These are phyloP conservation scores for Powellomyces hirtus DNA, from an alignment of 192 early-diverging fungal genomes.

Conservation along the genomic window DNA sequence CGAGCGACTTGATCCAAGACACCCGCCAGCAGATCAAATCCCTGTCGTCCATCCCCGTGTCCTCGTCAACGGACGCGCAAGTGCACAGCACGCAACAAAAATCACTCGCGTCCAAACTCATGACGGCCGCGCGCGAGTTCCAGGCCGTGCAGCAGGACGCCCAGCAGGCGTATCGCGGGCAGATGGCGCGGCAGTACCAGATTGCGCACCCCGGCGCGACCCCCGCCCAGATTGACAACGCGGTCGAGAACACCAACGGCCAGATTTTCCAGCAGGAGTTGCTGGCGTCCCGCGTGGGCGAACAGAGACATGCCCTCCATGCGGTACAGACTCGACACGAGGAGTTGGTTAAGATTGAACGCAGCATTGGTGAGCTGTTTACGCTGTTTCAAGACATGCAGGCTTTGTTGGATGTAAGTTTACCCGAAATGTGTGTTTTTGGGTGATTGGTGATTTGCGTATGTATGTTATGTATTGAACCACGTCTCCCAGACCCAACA, in stretches of 20 bases:
- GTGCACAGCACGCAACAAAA: constrained; percentile 34
- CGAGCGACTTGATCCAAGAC: constrained; percentile 19
- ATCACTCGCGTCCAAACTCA: constrained; percentile 40
- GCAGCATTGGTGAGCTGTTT: constrained; percentile 55
- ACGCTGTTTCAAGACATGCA: constrained; percentile 68
- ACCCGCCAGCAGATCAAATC: constrained; percentile 26
- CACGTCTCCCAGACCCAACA: constrained; percentile 36
- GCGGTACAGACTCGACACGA: constrained; percentile 62
- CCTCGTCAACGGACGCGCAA: constrained; percentile 26
- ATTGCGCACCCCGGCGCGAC: constrained; percentile 56
- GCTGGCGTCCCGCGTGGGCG: constrained; percentile 41
- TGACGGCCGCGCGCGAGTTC: constrained; percentile 39
- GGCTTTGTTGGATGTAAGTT: constrained; percentile 47
- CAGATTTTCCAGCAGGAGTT: constrained; percentile 60
- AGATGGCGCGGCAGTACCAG: constrained; percentile 40
- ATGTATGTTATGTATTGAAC: neutral
- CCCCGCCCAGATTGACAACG: constrained; percentile 53
- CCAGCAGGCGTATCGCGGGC: constrained; percentile 38
- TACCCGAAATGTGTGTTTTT: neutral
- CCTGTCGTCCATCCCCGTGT: constrained; percentile 8
- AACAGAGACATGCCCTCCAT: constrained; percentile 48
- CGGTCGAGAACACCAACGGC: constrained; percentile 44
- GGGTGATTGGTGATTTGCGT: neutral
- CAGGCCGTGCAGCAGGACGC: constrained; percentile 34
- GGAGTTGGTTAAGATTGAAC: constrained; percentile 58